These are phyloP conservation scores for Nicotiana noctiflora DNA, from an alignment of 257 asterid species.

Conservation along the genomic window DNA sequence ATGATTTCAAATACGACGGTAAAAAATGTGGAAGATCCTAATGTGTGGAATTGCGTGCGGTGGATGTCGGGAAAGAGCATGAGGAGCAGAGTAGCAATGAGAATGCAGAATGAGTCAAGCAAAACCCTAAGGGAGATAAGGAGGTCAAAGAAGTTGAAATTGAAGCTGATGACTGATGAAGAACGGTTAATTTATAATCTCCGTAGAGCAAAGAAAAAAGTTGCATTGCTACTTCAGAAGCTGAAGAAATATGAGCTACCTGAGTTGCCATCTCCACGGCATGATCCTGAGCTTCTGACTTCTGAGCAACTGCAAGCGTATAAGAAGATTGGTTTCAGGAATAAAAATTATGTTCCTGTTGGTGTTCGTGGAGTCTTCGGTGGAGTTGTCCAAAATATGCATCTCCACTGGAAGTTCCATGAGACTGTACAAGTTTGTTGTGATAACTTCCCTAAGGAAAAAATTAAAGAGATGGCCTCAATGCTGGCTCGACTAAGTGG, in stretches of 20 bases:
- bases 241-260: slow-evolving; percentile 94
- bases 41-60: slow-evolving; percentile 22
- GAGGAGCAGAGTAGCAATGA: slow-evolving; percentile 94
- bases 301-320: slow-evolving; percentile 86
- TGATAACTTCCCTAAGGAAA: slow-evolving; percentile 91
- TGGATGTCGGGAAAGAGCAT: slow-evolving; percentile 71
- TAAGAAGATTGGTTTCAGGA: slow-evolving; percentile 87
- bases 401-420: slow-evolving; percentile 98
- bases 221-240: slow-evolving; percentile 91
- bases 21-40: slow-evolving; percentile 1
- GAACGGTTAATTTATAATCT: slow-evolving; percentile 62
- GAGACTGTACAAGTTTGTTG: slow-evolving; percentile 98
- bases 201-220: slow-evolving; percentile 70
- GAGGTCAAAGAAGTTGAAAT: slow-evolving; percentile 61
- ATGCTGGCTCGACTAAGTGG: slow-evolving; percentile 96
- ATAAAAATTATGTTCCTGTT: slow-evolving; percentile 88
- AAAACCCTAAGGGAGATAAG: slow-evolving; percentile 78
- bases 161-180: slow-evolving; percentile 87
- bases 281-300: slow-evolving; percentile 91
- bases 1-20: slow-evolving; percentile 12
- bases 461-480: slow-evolving; percentile 87
- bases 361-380: slow-evolving; percentile 99
- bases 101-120: slow-evolving; percentile 75
- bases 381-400: slow-evolving; percentile 98
- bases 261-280: slow-evolving; percentile 88